A percentile compares a stretch with the other conserved stretches of the same genome.
Evolutionary conservation across 768 basidiomycete species (phyloP).

Genomic region (Pisolithus orientalis): DNA sequence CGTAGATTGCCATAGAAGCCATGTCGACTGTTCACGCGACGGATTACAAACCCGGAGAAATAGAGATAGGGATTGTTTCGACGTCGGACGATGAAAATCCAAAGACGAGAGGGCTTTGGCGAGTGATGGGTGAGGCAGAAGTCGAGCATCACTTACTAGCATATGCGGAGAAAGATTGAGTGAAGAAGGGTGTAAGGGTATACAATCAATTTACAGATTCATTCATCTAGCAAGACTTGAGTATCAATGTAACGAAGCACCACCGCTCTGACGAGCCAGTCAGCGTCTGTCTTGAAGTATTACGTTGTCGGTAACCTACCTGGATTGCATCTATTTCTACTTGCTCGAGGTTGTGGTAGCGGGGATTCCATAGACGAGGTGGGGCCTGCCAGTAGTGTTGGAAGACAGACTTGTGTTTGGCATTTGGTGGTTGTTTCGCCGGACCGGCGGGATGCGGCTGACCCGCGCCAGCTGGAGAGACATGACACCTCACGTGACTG

Average conservation of each 20-base stretch:
- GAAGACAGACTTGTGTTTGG: conserved; percentile 19
- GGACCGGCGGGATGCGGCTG: conserved; percentile 56
- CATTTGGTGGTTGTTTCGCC: background rate
- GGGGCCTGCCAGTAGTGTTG: conserved; percentile 68
- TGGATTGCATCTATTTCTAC: conserved; percentile 61
- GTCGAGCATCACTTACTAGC: conserved; percentile 77
- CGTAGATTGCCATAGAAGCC: conserved; percentile 86
- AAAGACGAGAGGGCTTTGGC: conserved; percentile 72
- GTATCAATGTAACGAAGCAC: conserved; percentile 46
- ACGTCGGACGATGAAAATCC: conserved; percentile 63
- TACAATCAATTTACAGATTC: background rate
- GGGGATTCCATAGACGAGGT: conserved; percentile 47
- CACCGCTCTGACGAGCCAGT: conserved; percentile 46
- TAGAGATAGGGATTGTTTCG: conserved; percentile 93
- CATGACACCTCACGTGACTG: conserved; percentile 1
- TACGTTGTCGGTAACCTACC: conserved; percentile 33
- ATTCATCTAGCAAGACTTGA: background rate
- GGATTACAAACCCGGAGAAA: conserved; percentile 92
- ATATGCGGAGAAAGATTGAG: conserved; percentile 84
- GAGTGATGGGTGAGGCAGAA: conserved; percentile 70
- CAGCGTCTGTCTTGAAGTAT: background rate
- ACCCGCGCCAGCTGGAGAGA: conserved; percentile 30
- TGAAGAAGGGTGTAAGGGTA: background rate
- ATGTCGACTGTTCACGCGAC: conserved; percentile 93
- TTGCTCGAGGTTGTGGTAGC: conserved; percentile 42